Evolutionary conservation across 768 basidiomycete genomes (phyloP), one percentile per base, ranked within the genome.

Genomic region (Botryobasidium botryosum): DNA sequence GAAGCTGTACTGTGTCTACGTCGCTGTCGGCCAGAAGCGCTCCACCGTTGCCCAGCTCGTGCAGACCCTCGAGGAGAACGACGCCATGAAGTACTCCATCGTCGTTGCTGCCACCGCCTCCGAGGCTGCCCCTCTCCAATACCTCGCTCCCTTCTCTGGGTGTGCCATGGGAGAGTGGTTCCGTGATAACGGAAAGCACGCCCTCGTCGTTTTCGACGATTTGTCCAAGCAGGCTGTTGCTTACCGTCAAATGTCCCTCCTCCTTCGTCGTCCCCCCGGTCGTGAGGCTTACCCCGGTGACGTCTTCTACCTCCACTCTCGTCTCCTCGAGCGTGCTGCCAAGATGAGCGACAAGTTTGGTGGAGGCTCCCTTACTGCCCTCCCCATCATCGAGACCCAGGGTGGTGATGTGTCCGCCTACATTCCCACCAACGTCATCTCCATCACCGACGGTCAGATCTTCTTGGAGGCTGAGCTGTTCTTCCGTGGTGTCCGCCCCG

Each of bases 161-260:
- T 92, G 88, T 67, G 94, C 94, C 58, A 99, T 99, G 90, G 94
- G 94, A 63, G 94, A 99, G 70, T 99, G 92, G 92, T 99, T 99
- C 94, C 85, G 40, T 42, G 40, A 42, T 21, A 99, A 99, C 64
- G 92, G 90, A 70, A 96, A 92, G 71, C 94, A 99, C 66, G 91
- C 92, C 53, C 75, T 97, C 57, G 97, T 99, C 68, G 84, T 99
- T 69, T 99, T 94, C 67, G 94, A 99, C 61, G 94, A 97, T 67
- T 69, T 99, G 64, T 99, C 94, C 59, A 99, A 99, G 72, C 94
- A 99, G 70, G 94, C 94, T 55, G 94, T 99, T 48, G 94, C 94
- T 51, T 99, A 99, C 75, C 91, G 94, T 74, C 94, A 99, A 64
- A 99, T 99, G 94, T 99, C 94, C 51, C 79, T 99, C 53, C 77